Conservation (phyloP, 2,329 filamentous ascomycete species). For the Colletotrichum horii region DNA sequence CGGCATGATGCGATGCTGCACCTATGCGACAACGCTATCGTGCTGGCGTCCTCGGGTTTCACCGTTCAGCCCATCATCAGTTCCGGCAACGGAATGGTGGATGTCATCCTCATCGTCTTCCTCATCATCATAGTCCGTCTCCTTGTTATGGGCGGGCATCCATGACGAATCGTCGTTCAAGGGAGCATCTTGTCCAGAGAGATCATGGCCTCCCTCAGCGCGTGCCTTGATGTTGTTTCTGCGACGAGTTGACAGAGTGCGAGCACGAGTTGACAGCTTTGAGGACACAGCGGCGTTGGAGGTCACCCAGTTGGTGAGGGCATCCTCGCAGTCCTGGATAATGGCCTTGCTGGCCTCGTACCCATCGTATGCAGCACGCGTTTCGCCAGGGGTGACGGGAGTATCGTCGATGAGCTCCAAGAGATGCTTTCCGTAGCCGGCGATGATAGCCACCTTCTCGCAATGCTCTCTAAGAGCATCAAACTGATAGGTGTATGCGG, state of each 20-base stretch:
- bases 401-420: conserved; percentile 96
- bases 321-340: conserved; percentile 98
- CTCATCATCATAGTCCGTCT: conserved; percentile 62
- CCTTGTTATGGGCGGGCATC: conserved; percentile 74
- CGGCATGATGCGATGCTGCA: background rate
- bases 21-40: conserved; percentile 53
- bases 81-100: conserved; percentile 54
- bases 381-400: conserved; percentile 96
- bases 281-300: conserved; percentile 88
- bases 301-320: conserved; percentile 95
- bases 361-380: conserved; percentile 92
- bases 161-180: conserved; percentile 83
- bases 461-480: conserved; percentile 96
- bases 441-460: conserved; percentile 98
- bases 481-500: conserved; percentile 97
- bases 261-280: conserved; percentile 85
- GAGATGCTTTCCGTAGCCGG: conserved; percentile 97
- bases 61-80: conserved; percentile 57
- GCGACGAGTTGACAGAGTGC: conserved; percentile 85
- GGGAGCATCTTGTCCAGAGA: conserved; percentile 82
- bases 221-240: conserved; percentile 72
- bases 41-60: conserved; percentile 63
- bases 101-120: conserved; percentile 69
- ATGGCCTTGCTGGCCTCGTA: conserved; percentile 99
- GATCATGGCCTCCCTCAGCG: conserved; percentile 73